Evolutionary conservation across 2,329 filamentous ascomycete genomes (phyloP), one percentile per base, ranked within the genome.

Genomic region (Coccinonectria pachysandricola): DNA sequence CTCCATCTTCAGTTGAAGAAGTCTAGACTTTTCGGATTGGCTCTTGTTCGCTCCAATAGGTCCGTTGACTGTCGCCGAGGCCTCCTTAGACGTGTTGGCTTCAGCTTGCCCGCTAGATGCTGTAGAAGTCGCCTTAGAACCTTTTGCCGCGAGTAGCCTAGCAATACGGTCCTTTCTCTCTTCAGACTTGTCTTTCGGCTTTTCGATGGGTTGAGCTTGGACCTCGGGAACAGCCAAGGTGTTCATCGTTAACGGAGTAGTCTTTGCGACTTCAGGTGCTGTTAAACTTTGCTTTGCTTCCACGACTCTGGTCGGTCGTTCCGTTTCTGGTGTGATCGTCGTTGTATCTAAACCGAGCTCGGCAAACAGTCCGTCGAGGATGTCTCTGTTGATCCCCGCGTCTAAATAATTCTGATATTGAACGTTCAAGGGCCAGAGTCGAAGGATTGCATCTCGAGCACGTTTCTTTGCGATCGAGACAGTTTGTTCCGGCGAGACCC

Each of bases 121-220:
- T 15, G 48, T 27, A 14, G 42, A 35, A 14, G 43, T 21, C 29
- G 44, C 26, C 17, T 77, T 80, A 17, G 71, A 70, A 26, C 67
- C 68, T 49, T 82, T 86, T 2, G 72, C 75, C n/a, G 81, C 81
- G 28, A 86, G 63, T 29, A 86, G 65, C 24, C 78, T 73, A 4
- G 81, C 80, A 33, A 88, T 83, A 21, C 82, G 73, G 38, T 85
- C 80, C 40, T 82, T 83, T 12, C 82, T 68, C 44, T 81, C 75
- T 37, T 80, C 64, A 6, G 68, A 62, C 36, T 52, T 56, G 19
- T 53, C 45, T n/a, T 39, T 41, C 3, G 26, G 65, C 42, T 80
- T 73, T 34, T 78, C 61, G 6, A 64, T 56, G 39, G 40, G 16
- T 40, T 42, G 15, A 21, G 28, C 22, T 14, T 14, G 20, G 9